A percentile compares a stretch with the other conserved stretches of the same genome.
Conservation (phyloP, 2,329 filamentous ascomycete genomes). For the Talaromyces atroroseus region DNA sequence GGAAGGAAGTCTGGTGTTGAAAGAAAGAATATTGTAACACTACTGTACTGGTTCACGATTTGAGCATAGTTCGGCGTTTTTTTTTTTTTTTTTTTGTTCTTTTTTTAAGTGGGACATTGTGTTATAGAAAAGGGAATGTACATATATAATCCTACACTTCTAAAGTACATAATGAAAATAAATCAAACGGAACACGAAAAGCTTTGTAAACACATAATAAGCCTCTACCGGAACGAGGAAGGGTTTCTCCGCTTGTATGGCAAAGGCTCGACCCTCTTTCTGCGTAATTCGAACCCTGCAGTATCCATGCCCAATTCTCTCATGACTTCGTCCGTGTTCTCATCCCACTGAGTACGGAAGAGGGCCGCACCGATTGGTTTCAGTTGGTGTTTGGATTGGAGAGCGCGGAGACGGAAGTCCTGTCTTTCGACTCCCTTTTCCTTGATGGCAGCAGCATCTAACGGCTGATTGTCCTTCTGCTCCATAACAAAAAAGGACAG, state of each 20-base stretch:
- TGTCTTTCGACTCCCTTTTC: constrained; percentile 52
- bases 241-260: constrained; percentile 58
- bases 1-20: neutral
- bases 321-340: constrained; percentile 84
- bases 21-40: neutral
- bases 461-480: constrained; percentile 58
- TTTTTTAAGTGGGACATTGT: neutral
- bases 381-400: constrained; percentile 64
- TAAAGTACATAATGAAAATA: constrained; percentile 32
- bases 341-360: constrained; percentile 88
- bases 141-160: constrained; percentile 41
- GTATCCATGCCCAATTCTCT: constrained; percentile 67
- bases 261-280: constrained; percentile 65
- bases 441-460: constrained; percentile 57
- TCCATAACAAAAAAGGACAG: constrained; percentile 77
- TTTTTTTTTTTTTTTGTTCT: too few species aligned
- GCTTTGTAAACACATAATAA: neutral
- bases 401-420: constrained; percentile 68
- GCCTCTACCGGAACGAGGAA: constrained; percentile 37
- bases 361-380: constrained; percentile 75
- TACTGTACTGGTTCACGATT: neutral
- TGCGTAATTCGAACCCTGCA: constrained; percentile 77
- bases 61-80: constrained; percentile 6
- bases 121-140: constrained; percentile 16
- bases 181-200: constrained; percentile 17